A percentile compares a stretch with the other conserved stretches of the same genome.
These are phyloP conservation scores for Lactarius indigo DNA, from an alignment of 768 basidiomycete genomes.

Conservation along the genomic window DNA sequence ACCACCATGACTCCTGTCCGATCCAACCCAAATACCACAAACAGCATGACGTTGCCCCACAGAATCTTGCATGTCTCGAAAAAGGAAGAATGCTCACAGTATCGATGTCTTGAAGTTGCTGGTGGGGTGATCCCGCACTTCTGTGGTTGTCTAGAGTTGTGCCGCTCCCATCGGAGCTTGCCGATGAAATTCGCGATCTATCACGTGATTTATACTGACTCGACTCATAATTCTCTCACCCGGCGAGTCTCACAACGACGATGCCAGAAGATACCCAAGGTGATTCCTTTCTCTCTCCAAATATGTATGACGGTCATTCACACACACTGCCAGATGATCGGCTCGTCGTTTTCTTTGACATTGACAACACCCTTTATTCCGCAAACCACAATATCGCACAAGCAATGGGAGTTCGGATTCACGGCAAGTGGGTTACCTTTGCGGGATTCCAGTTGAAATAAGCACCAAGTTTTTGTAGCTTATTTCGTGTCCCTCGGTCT, in stretches of 20 bases:
- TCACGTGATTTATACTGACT: conserved; percentile 6
- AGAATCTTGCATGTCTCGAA: background rate
- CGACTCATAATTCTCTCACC: no score
- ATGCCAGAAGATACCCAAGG: conserved; percentile 16
- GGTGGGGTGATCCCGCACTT: conserved; percentile 29
- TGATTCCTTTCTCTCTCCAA: background rate
- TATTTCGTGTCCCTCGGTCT: conserved; percentile 74
- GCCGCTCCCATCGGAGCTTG: conserved; percentile 14
- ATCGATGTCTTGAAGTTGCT: conserved; percentile 43
- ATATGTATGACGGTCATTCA: background rate
- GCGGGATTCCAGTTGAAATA: conserved; percentile 2
- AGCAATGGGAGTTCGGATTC: conserved; percentile 76
- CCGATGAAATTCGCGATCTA: background rate
- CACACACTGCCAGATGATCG: conserved; percentile 45
- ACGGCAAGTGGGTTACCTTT: conserved; percentile 43
- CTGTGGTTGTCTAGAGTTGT: conserved; percentile 21
- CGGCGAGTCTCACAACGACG: conserved; percentile 8
- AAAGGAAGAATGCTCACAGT: conserved; percentile 37
- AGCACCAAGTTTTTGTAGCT: conserved; percentile 36
- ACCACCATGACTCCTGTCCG: conserved; percentile 26
- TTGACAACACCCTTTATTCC: conserved; percentile 87
- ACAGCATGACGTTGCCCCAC: background rate
- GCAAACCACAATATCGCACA: conserved; percentile 69
- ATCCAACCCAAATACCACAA: conserved; percentile 10
- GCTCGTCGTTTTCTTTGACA: conserved; percentile 73